A percentile compares a stretch with the other conserved stretches of the same genome.
Conservation (phyloP, 306 rosid genomes). For the Begonia masoniana region DNA sequence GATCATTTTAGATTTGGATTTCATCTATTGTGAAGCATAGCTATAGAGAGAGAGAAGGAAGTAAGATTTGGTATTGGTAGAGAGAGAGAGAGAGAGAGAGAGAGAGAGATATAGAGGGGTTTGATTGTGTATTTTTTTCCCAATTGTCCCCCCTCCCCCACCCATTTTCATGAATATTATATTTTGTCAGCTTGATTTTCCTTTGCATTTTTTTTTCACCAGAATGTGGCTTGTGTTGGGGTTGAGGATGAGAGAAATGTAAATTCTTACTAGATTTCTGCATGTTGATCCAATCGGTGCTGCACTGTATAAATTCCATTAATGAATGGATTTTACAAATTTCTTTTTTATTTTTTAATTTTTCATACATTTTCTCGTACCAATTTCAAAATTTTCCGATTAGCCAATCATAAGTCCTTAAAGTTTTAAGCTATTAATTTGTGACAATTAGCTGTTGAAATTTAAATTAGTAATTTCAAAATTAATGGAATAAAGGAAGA, state of each 20-base stretch:
- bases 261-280: slow-evolving; percentile 67
- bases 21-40: slow-evolving; percentile 31
- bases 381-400: no score
- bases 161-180: slow-evolving; percentile 8
- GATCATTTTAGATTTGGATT: slow-evolving; percentile 29
- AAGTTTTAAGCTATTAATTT: no score
- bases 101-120: slow-evolving; percentile 49
- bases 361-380: no score
- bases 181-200: slow-evolving; percentile 24
- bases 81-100: slow-evolving; percentile 40
- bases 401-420: no score
- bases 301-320: no score
- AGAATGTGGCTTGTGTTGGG: slow-evolving; percentile 65
- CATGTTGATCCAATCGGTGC: slow-evolving; percentile 12
- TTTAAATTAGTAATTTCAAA: no score
- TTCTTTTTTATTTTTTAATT: no score
- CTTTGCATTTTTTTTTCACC: slow-evolving; percentile 51
- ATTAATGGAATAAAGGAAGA: no score
- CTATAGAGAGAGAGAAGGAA: slow-evolving; percentile 20
- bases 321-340: no score
- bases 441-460: no score
- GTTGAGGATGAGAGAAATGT: slow-evolving; percentile 77
- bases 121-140: slow-evolving; percentile 44
- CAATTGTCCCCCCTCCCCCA: slow-evolving; percentile 13
- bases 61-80: slow-evolving; percentile 37